phyloP scores from a whole-genome alignment of 495 filamentous ascomycete genomes.

The Daldinia loculata region DNA sequence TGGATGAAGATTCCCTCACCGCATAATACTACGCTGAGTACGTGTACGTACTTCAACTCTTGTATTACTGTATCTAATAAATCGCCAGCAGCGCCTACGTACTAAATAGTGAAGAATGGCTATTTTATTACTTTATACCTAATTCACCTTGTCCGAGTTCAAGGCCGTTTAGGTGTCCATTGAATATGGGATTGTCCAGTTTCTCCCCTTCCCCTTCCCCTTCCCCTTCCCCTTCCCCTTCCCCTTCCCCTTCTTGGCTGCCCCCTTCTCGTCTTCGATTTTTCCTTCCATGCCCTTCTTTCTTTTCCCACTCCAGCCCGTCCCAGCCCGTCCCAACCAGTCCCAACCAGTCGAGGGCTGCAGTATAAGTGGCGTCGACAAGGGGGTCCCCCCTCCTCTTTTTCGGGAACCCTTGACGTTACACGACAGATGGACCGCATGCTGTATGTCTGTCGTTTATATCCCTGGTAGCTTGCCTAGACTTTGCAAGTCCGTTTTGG shows the following conservation, averaged over 20 bases:
- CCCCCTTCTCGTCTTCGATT: slow-evolving; percentile 15
- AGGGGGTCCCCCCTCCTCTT: slow-evolving; percentile 10
- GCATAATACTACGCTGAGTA: slow-evolving; percentile 32
- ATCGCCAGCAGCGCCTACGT: slow-evolving; percentile 39
- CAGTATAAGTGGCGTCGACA: slow-evolving; percentile 15
- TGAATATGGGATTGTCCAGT: slow-evolving; percentile 16
- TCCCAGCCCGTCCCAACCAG: slow-evolving; percentile 9
- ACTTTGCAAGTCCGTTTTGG: slow-evolving; percentile 38
- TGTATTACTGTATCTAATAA: slow-evolving; percentile 29
- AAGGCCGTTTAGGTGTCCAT: slow-evolving; percentile 28
- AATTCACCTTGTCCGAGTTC: slow-evolving; percentile 30
- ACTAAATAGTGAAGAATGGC: slow-evolving; percentile 22
- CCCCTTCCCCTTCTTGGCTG: slow-evolving; percentile 28
- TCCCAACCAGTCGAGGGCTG: slow-evolving; percentile 16
- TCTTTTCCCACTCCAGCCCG: slow-evolving; percentile 1
- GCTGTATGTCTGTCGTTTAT: slow-evolving; percentile 41
- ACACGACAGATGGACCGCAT: slow-evolving; percentile 39
- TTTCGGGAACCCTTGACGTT: slow-evolving; percentile 41
- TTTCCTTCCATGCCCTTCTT: slow-evolving; percentile 20
- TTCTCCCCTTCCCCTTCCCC: slow-evolving; percentile 28
- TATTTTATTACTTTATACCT: slow-evolving; percentile 13
- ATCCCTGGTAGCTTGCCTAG: slow-evolving; percentile 30
- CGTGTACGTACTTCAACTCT: slow-evolving; percentile 22
- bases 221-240: too few relatives aligned
- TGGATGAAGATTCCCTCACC: slow-evolving; percentile 33